Base-by-base conservation (phyloP, 495 filamentous ascomycete species). In the Physcia stellaris region DNA sequence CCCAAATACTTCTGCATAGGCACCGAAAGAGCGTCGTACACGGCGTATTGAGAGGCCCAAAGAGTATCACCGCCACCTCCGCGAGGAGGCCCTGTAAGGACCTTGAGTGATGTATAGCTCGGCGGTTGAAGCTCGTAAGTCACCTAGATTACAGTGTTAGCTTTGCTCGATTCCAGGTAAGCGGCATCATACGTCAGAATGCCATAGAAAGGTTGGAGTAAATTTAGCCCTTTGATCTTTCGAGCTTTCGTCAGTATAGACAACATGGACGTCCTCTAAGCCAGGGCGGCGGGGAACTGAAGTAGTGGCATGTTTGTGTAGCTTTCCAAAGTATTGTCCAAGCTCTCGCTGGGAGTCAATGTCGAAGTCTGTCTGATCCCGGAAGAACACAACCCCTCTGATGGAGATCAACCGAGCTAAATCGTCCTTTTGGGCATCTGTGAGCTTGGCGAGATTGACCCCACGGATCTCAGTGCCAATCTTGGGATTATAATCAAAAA, bases 121-220 rank as follows among this genome's bases (percentile, higher is more conserved):
- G 80, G 80, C n/a, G 82, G 79, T 49, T 86, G 81, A 24, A 77
- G 56, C 53, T 87, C 82, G 38, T 83, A 84, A 0, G 80, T 79
- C 6, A 79, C 71, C 56, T 78, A 51, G 1, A 48, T 59, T 32
- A 15, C 1, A 18, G 5, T n/a, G 18, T 43, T 18, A 32, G 32
- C 18, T 11, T 24, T 17, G 27, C 21, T 30, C 12, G 10, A 16
- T 11, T 29, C 7, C 16, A 23, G 11, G 15, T n/a, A 20, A 3
- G 16, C 37, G 12, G 17, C 35, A n/a, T 38, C 56, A 48, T 55
- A 67, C 75, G 49, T 80, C 75, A 23, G 73, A 68, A 44, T 79
- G 75, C 72, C 73, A 79, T 7, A 76, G 39, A 56, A 80, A 62
- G 53, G 66, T 52, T 24, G 64, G 59, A 37, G 67, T 46, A 49